Evolutionary conservation across 441 rosid species (phyloP).

Genomic region (Populus hybrid): DNA sequence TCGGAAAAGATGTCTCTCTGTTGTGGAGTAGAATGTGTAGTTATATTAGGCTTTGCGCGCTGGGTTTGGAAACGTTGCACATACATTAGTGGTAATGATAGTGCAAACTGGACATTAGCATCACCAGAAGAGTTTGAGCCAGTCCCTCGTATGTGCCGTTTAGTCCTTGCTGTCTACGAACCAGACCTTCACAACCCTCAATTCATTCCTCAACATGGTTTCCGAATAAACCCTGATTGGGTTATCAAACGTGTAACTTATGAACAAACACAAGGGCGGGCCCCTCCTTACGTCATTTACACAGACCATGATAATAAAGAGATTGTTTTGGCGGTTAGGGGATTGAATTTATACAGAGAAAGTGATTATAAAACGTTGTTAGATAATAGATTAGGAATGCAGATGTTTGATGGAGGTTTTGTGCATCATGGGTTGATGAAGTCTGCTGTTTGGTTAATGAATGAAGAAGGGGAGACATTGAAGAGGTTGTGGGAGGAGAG

Average conservation of each 20-base stretch:
- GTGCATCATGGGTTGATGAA: slow-evolving; percentile 78
- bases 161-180: slow-evolving; percentile 78
- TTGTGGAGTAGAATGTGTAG: slow-evolving; percentile 71
- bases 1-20: slow-evolving; percentile 49
- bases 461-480: slow-evolving; percentile 61
- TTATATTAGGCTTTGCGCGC: slow-evolving; percentile 59
- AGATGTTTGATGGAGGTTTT: slow-evolving; percentile 74
- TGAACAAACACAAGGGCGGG: slow-evolving; percentile 56
- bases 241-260: slow-evolving; percentile 61
- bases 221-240: slow-evolving; percentile 60
- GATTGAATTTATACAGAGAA: slow-evolving; percentile 64
- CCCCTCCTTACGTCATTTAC: slow-evolving; percentile 86
- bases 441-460: slow-evolving; percentile 75
- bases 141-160: slow-evolving; percentile 69
- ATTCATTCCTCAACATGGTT: slow-evolving; percentile 51
- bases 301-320: slow-evolving; percentile 58
- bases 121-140: slow-evolving; percentile 72
- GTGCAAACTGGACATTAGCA: slow-evolving; percentile 67
- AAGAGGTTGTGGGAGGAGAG: slow-evolving; percentile 66
- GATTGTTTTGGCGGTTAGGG: slow-evolving; percentile 77
- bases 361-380: slow-evolving; percentile 70
- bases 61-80: slow-evolving; percentile 98
- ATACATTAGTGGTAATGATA: slow-evolving; percentile 72
- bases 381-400: slow-evolving; percentile 61
- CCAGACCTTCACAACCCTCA: slow-evolving; percentile 58